Evolutionary conservation across 306 rosid genomes (phyloP).

Genomic region (Vigna mungo): DNA sequence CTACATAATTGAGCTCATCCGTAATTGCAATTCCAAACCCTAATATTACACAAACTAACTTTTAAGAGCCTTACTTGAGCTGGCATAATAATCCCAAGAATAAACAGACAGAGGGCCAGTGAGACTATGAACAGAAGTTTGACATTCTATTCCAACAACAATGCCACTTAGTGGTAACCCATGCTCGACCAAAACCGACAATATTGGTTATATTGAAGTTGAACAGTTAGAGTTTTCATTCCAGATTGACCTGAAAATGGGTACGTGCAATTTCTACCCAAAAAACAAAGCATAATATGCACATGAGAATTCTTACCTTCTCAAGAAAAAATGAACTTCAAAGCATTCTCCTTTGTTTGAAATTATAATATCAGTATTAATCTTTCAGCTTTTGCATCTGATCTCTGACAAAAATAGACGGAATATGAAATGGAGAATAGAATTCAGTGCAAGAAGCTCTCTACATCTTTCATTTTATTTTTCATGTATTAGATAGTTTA

Average conservation of each 20-base stretch:
- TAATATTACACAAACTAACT: no score
- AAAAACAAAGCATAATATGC: constrained; percentile 3
- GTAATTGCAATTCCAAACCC: no score
- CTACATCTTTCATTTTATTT: background rate
- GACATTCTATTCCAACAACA: constrained; percentile 10
- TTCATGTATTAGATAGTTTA: background rate
- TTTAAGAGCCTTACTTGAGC: no score
- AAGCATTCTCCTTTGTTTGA: background rate
- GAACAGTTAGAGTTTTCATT: background rate
- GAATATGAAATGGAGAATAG: background rate
- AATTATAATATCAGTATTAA: background rate
- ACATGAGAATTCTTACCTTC: background rate
- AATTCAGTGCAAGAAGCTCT: constrained; percentile 10
- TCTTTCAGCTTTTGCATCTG: background rate
- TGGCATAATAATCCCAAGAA: constrained; percentile 68
- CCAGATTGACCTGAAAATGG: constrained; percentile 1
- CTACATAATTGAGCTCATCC: background rate
- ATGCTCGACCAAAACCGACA: background rate
- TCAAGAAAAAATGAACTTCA: constrained; percentile 12
- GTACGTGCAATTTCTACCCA: background rate
- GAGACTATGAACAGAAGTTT: background rate
- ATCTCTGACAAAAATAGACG: background rate
- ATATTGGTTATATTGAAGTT: background rate
- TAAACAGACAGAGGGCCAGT: constrained; percentile 7
- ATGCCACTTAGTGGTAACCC: background rate